Evolutionary conservation across 305 asterid genomes (phyloP), one percentile per base, ranked within the genome.

Genomic region (Withania somnifera): DNA sequence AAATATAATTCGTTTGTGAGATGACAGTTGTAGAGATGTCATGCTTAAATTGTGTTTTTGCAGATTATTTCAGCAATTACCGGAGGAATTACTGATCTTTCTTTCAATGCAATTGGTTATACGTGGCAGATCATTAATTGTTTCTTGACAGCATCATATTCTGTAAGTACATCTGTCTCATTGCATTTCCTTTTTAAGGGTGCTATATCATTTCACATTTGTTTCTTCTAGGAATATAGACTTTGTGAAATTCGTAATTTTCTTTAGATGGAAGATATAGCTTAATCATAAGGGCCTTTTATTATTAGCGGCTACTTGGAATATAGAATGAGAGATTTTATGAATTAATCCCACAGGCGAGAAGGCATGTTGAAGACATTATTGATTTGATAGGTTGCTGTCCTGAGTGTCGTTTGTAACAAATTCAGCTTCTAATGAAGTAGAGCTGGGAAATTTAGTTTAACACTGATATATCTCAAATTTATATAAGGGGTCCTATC

Each of bases 51-150:
- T 84, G 40, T 71, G 60, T 83, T 45, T n/a, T 4, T 89, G 92
- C 95, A 95, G 98, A 92, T 95, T 79, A 90, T 93, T 88, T 93
- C 98, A 81, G 98, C 98, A 87, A 91, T 92, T 82, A 92, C 95
- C 19, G 98, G 98, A 79, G 98, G 98, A 69, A 85, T 93, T 82
- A 95, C 98, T 6, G 98, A 95, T 88, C 90, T 95, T 82, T 90
- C 97, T 64, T 95, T 95, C 83, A 84, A 91, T 86, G 97, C 93
- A 69, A 26, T 87, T 83, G 98, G 98, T 82, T 95, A 95, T 87
- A 84, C 89, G 36, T 95, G 98, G 98, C 98, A 95, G 90, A 86
- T 95, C 66, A 81, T 92, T 83, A 95, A 95, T 84, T 95, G 98
- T 86, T 91, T 90, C 84, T 79, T 95, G 91, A 93, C 98, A 40